Evolutionary conservation across 176 grass and related monocot species (phyloP).

Genomic region (Carex kokanica): DNA sequence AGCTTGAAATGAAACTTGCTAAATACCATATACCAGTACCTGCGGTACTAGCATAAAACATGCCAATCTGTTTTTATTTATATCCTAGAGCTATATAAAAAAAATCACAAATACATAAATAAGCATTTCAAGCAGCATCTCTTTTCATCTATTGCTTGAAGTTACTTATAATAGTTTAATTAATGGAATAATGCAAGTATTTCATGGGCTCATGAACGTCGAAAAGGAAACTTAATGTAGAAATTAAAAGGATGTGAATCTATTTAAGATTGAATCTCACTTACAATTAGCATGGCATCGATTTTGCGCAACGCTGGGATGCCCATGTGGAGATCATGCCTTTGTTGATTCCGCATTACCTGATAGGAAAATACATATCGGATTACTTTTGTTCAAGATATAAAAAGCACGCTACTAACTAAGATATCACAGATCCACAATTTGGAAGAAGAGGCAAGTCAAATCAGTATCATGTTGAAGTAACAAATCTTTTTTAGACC

Average conservation of each 20-base stretch:
- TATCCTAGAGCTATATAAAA: conserved; percentile 13
- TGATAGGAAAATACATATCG: conserved; percentile 24
- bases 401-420: neutral
- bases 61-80: neutral
- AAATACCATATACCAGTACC: neutral
- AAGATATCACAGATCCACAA: neutral
- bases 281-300: conserved; percentile 78
- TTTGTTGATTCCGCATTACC: conserved; percentile 90
- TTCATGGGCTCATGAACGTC: neutral
- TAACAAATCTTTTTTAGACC: neutral
- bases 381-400: neutral
- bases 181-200: too few relatives aligned
- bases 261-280: neutral
- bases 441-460: neutral
- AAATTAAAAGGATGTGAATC: neutral
- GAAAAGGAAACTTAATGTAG: neutral
- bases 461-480: neutral
- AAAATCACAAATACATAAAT: neutral
- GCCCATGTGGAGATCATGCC: conserved; percentile 68
- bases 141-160: neutral
- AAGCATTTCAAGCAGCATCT: neutral
- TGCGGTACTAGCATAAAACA: neutral
- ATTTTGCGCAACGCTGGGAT: conserved; percentile 69
- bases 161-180: too few relatives aligned
- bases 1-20: neutral